phyloP scores from a whole-genome alignment of 495 filamentous ascomycete species.

The Penicillium cataractarum region DNA sequence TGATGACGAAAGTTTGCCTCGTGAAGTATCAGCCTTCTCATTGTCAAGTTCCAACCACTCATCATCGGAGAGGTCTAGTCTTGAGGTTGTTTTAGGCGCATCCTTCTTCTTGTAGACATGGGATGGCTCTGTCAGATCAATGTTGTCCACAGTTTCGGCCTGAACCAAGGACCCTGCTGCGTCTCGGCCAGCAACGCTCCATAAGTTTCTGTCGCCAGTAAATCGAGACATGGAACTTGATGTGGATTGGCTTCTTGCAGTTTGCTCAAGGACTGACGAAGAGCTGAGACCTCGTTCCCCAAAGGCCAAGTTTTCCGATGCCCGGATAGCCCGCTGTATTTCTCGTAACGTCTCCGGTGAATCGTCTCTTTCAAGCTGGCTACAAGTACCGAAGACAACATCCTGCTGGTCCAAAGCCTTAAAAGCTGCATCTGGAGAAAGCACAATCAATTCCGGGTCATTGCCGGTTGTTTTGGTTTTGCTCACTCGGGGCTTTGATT shows the following conservation, averaged over 20 bases:
- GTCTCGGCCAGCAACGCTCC: conserved; percentile 71
- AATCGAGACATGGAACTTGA: conserved; percentile 30
- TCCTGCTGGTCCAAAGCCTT: conserved; percentile 72
- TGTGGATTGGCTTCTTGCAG: neutral
- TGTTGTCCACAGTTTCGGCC: conserved; percentile 59
- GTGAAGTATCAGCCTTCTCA: conserved; percentile 23
- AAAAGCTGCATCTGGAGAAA: conserved; percentile 74
- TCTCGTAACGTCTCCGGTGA: conserved; percentile 70
- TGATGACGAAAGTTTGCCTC: neutral
- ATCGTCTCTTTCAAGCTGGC: conserved; percentile 79
- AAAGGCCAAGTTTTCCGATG: conserved; percentile 49
- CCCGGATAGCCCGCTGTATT: conserved; percentile 68
- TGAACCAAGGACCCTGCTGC: conserved; percentile 61
- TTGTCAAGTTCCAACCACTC: conserved; percentile 43
- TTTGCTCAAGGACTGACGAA: neutral
- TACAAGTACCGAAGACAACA: conserved; percentile 90
- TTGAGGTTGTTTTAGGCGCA: neutral
- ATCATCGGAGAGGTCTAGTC: conserved; percentile 10
- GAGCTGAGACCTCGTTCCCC: neutral
- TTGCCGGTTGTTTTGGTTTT: conserved; percentile 39
- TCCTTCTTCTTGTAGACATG: conserved; percentile 2
- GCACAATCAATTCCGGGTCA: conserved; percentile 51
- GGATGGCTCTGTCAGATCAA: conserved; percentile 43
- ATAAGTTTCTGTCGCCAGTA: conserved; percentile 52
- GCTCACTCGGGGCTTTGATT: conserved; percentile 26